A percentile compares a stretch with the other conserved stretches of the same genome.
Conservation (phyloP, 2,329 filamentous ascomycete species). For the Microdochium trichocladiopsis region DNA sequence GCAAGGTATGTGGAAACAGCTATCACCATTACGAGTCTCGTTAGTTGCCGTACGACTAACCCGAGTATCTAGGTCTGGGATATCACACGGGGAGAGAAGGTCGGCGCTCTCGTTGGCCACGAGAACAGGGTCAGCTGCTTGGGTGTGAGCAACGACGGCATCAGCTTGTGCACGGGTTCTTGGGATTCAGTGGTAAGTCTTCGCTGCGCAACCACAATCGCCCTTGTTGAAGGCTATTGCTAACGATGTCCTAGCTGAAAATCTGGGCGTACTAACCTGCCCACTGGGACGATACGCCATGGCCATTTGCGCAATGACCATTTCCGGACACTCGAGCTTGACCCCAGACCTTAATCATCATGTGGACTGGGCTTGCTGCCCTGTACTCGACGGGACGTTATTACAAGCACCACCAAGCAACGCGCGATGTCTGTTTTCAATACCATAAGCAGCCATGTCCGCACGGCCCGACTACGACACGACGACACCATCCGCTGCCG, state of each 20-base stretch:
- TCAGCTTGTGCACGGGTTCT: conserved; percentile 97
- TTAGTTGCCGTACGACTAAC: conserved; percentile 1
- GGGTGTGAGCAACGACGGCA: conserved; percentile 97
- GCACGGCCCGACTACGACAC: not conserved
- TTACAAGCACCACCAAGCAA: not conserved
- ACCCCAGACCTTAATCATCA: not conserved
- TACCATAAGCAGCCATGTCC: not conserved
- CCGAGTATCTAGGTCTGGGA: conserved; percentile 75
- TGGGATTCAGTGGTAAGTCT: conserved; percentile 94
- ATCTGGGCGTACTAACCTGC: conserved; percentile 70
- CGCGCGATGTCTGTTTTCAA: not conserved
- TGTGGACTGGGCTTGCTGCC: conserved; percentile 45
- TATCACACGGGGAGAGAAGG: conserved; percentile 90
- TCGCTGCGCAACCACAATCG: not conserved
- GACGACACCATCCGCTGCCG: not conserved
- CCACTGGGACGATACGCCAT: not conserved
- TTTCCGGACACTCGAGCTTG: not conserved
- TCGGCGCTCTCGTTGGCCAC: conserved; percentile 92
- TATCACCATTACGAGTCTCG: conserved; percentile 5
- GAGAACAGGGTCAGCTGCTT: conserved; percentile 98
- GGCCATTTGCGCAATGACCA: not conserved
- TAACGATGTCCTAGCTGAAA: conserved; percentile 58
- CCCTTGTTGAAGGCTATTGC: conserved; percentile 31
- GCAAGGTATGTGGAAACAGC: conserved; percentile 66
- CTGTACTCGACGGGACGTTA: conserved; percentile 58